A percentile compares a stretch with the other conserved stretches of the same genome.
These are phyloP conservation scores for Panicum miliaceum DNA, from an alignment of 176 grass and related monocot species.

Conservation along the genomic window DNA sequence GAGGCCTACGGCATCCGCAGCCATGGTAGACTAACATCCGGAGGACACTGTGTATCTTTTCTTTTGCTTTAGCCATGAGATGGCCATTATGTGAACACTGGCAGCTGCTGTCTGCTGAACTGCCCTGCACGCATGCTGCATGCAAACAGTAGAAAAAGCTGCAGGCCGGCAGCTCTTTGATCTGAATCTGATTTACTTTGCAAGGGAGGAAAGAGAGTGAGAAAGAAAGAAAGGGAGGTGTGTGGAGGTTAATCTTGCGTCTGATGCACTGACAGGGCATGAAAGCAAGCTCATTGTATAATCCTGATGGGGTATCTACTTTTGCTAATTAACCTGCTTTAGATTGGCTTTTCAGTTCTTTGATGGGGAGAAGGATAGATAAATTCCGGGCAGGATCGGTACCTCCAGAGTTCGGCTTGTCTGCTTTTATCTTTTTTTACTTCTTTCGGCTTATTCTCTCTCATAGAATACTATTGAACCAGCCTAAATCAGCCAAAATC, in stretches of 20 bases:
- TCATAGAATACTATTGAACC: too few relatives aligned
- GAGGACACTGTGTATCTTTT: background rate
- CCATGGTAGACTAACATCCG: background rate
- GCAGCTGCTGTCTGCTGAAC: constrained; percentile 49
- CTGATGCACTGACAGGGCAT: constrained; percentile 17
- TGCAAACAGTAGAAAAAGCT: constrained; percentile 18
- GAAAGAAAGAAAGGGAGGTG: background rate
- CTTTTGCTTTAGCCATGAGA: constrained; percentile 47
- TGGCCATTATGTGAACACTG: constrained; percentile 34
- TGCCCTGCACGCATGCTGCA: constrained; percentile 32
- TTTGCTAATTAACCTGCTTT: constrained; percentile 34
- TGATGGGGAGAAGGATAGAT: background rate
- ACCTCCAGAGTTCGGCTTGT: too few relatives aligned
- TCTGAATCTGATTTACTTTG: constrained; percentile 28
- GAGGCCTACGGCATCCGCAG: constrained; percentile 12
- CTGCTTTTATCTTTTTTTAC: too few relatives aligned
- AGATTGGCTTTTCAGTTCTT: background rate
- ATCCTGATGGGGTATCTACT: constrained; percentile 38
- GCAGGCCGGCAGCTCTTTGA: constrained; percentile 5
- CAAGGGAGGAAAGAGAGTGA: background rate
- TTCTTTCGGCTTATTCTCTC: too few relatives aligned
- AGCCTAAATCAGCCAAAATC: too few relatives aligned
- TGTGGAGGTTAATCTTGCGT: constrained; percentile 17
- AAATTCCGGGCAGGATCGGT: background rate
- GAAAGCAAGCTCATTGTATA: constrained; percentile 22